Percentiles rank a stretch among this genome's conserved stretches.
Conservation (phyloP, 345 rosid genomes). For the Pelargonium nanum region DNA sequence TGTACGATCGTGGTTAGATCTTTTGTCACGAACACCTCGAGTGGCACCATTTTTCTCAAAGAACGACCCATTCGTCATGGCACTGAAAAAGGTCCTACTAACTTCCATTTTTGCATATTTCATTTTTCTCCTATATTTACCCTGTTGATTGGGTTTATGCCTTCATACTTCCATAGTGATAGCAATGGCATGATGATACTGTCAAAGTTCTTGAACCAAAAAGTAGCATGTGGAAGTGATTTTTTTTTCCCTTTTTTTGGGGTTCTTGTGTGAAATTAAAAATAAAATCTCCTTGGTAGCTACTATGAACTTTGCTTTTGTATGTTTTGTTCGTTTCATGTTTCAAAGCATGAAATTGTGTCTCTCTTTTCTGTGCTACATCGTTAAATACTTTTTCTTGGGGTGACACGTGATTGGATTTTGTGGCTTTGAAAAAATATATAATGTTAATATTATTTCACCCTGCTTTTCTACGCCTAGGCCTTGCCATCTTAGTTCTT, state of each 20-base stretch:
- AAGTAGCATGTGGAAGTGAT: background rate
- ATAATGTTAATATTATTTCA: background rate
- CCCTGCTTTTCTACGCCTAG: background rate
- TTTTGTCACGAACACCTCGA: conserved; percentile 83
- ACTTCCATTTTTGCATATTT: conserved; percentile 5
- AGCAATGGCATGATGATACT: too few species aligned
- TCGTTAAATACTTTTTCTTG: background rate
- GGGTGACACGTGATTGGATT: background rate
- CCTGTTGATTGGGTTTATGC: too few species aligned
- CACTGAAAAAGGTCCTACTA: conserved; percentile 56
- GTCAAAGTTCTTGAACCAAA: background rate
- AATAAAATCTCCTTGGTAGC: background rate
- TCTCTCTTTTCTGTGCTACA: background rate
- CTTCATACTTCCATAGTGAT: background rate
- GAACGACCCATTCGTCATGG: conserved; percentile 73
- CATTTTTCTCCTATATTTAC: background rate
- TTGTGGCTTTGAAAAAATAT: background rate
- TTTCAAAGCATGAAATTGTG: background rate
- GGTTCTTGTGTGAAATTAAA: background rate
- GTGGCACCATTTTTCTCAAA: conserved; percentile 89
- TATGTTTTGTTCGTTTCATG: background rate
- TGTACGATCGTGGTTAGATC: conserved; percentile 69
- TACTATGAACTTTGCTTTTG: background rate
- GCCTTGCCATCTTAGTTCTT: background rate
- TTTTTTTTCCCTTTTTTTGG: too few species aligned